These are phyloP conservation scores for Termitomyces sp. DNA, from an alignment of 768 basidiomycete species.

Conservation along the genomic window DNA sequence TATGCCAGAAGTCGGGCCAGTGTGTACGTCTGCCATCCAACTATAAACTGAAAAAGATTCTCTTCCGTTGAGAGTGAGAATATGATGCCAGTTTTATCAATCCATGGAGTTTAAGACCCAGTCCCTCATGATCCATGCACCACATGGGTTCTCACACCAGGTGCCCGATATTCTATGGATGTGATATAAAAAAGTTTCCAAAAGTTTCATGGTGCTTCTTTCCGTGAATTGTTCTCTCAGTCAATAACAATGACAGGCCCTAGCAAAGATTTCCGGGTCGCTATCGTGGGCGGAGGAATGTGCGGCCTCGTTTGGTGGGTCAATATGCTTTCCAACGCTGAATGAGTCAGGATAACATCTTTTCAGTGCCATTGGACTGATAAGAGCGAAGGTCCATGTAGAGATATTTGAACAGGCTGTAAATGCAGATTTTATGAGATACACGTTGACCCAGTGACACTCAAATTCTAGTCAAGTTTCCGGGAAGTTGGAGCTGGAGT, in stretches of 20 bases:
- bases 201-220: not conserved
- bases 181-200: too few species aligned
- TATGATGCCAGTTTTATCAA: not conserved
- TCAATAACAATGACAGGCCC: constrained; percentile 1
- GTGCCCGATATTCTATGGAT: not conserved
- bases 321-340: not conserved
- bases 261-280: constrained; percentile 39
- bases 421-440: not conserved
- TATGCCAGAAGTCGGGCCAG: not conserved
- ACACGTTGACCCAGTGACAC: not conserved
- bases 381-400: constrained; percentile 34
- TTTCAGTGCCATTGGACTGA: constrained; percentile 35
- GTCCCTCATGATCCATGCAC: not conserved
- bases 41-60: not conserved
- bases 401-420: constrained; percentile 51
- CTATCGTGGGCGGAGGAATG: constrained; percentile 53
- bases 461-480: constrained; percentile 32
- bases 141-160: not conserved
- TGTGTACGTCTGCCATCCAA: not conserved
- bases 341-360: not conserved
- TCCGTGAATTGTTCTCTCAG: not conserved
- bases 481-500: constrained; percentile 53
- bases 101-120: not conserved
- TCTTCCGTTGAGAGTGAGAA: not conserved
- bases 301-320: constrained; percentile 39